phyloP scores from a whole-genome alignment of 768 basidiomycete species.

The Auriscalpium vulgare region DNA sequence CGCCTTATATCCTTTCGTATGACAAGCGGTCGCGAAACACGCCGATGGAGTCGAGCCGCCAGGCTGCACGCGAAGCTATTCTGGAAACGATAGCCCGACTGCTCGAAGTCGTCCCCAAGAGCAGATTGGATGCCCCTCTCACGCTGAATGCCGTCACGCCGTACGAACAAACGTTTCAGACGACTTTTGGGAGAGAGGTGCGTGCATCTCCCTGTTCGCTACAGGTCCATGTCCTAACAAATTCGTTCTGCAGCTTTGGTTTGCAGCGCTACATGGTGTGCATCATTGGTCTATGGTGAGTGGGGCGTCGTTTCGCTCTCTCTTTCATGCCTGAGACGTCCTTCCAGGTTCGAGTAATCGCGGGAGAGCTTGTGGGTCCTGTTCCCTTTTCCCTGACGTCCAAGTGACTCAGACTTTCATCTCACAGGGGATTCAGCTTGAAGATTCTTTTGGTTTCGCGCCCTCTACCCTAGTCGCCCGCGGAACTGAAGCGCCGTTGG shows the following conservation, averaged over 20 bases:
- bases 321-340: constrained; percentile 7
- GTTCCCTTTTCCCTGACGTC: neutral
- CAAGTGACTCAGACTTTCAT: neutral
- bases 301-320: neutral
- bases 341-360: constrained; percentile 67
- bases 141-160: constrained; percentile 79
- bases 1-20: constrained; percentile 57
- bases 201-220: constrained; percentile 1
- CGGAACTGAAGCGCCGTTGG: constrained; percentile 56
- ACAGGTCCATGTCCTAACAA: neutral
- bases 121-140: constrained; percentile 48
- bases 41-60: constrained; percentile 69
- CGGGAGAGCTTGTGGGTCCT: constrained; percentile 65
- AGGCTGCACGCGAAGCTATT: constrained; percentile 51
- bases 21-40: constrained; percentile 72
- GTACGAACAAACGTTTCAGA: constrained; percentile 61
- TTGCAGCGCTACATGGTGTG: constrained; percentile 76
- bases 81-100: constrained; percentile 48
- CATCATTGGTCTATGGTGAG: constrained; percentile 89
- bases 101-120: constrained; percentile 40
- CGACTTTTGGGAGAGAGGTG: constrained; percentile 82
- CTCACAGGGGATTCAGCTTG: constrained; percentile 52
- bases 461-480: constrained; percentile 77
- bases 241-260: constrained; percentile 60
- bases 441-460: constrained; percentile 78